Evolutionary conservation across 352 stramenopile genomes (phyloP), one percentile per base, ranked within the genome.

Genomic region (Peronosclerospora sorghi): DNA sequence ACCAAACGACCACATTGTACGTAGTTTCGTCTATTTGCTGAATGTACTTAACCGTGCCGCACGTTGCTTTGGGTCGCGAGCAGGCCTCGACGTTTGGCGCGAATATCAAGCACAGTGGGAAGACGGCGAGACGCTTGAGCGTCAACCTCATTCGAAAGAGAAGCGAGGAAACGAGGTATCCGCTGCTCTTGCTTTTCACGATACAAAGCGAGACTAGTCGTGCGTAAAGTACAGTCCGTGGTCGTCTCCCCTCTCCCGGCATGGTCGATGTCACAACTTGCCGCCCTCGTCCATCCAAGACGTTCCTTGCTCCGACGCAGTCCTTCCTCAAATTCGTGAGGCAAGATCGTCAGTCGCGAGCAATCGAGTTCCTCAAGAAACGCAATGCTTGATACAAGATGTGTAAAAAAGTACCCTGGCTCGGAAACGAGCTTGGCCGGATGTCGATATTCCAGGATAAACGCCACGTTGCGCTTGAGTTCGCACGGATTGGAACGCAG

Each of bases 341-440:
- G 43, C 0, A 70, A 73, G 32, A 92, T 92, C 0, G 73, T 88
- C 5, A 92, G 59, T 12, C 68, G 48, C 8, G 74, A 74, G 7
- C 69, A 68, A 43, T 88, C 69, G 14, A 89, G 62, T 19, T 87
- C 65, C 28, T 92, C 79, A 0, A 93, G 35, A 30, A 93, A 93
- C 7, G 72, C 73, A 1, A 93, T 59, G 29, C 70, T 86, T 8
- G 75, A 89, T 23, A 86, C 65, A 10, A 97, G 42, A 43, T 97
- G 81, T 6, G 88, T 96, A 49, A 97, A 90, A 41, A 95, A 95
- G 39, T 97, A 97, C 1, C 87, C 84, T 2, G 80, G 78, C 54
- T 96, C 86, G 0, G 83, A 94, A 15, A 95, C 63, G 8, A 96
- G 47, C 20, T 82, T 72, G 1, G 45, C 60, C 4, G 71, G 72